phyloP scores from a whole-genome alignment of 768 basidiomycete species.

The Paxillus ammoniavirescens region DNA sequence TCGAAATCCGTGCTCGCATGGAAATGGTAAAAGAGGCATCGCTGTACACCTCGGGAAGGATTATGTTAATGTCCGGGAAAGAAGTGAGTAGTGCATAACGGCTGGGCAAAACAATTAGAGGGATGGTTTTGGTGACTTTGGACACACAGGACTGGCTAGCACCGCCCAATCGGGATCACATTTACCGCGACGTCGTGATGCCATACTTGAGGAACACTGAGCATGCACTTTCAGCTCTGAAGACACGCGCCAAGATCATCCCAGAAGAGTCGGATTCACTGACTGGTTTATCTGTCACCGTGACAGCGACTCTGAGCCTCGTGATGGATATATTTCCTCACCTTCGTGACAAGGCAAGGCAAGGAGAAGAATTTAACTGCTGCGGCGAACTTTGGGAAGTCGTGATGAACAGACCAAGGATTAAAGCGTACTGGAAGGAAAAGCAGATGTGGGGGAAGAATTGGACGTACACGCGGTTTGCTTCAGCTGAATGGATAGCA shows the following conservation, averaged over 20 bases:
- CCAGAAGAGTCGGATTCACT: slow-evolving; percentile 11
- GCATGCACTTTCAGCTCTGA: slow-evolving; percentile 13
- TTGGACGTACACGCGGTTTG: slow-evolving; percentile 14
- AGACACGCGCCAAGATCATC: slow-evolving; percentile 8
- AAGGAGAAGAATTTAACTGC: not conserved
- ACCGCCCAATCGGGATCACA: slow-evolving; percentile 19
- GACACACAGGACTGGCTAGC: slow-evolving; percentile 20
- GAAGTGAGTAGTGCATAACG: slow-evolving; percentile 8
- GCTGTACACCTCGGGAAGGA: slow-evolving; percentile 17
- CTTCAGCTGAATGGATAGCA: slow-evolving; percentile 22
- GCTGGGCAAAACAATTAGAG: not conserved
- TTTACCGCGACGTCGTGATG: slow-evolving; percentile 15
- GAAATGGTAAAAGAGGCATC: slow-evolving; percentile 26
- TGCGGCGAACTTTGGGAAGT: slow-evolving; percentile 3
- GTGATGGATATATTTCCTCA: slow-evolving; percentile 5
- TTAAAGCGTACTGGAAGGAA: slow-evolving; percentile 16
- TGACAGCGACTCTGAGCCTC: slow-evolving; percentile 7
- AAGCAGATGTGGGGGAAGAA: slow-evolving; percentile 8
- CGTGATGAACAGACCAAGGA: slow-evolving; percentile 3
- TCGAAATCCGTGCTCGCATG: slow-evolving; percentile 12
- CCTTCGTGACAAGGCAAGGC: not conserved
- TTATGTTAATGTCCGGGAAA: slow-evolving; percentile 1
- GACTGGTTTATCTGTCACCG: slow-evolving; percentile 14
- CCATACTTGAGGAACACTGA: slow-evolving; percentile 24
- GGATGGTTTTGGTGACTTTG: not conserved